Conservation (phyloP, 2,329 filamentous ascomycete genomes). For the Phialemonium atrogriseum region DNA sequence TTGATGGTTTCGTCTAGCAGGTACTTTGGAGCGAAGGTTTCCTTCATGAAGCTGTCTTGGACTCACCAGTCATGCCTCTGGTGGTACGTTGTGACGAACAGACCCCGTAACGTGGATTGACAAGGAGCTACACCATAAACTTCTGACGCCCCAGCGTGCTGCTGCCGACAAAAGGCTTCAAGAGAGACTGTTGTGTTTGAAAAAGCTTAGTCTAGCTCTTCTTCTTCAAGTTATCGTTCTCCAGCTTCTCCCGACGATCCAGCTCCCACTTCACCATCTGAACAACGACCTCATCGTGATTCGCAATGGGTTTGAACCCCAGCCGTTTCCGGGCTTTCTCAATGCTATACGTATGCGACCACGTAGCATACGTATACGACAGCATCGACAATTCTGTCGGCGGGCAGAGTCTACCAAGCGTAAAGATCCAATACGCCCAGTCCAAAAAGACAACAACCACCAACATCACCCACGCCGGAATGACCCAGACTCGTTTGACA, state of each 20-base stretch:
- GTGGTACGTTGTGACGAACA: no score
- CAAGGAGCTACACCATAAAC: no score
- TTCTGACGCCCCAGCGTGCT: no score
- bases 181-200: no score
- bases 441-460: neutral
- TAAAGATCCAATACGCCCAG: slow-evolving; percentile 1
- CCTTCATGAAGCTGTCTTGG: no score
- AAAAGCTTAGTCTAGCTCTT: no score
- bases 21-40: no score
- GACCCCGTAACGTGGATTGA: no score
- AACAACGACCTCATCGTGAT: neutral
- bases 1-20: no score
- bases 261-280: neutral
- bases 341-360: neutral
- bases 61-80: no score
- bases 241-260: neutral
- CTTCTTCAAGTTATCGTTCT: neutral
- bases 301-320: neutral
- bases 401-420: neutral
- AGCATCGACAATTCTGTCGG: neutral
- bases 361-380: neutral
- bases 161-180: no score
- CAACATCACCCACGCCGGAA: neutral
- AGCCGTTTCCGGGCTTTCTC: neutral
- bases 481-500: neutral